Evolutionary conservation across 805 yeast species (phyloP).

Genomic region (Kregervanrija fluxuum): DNA sequence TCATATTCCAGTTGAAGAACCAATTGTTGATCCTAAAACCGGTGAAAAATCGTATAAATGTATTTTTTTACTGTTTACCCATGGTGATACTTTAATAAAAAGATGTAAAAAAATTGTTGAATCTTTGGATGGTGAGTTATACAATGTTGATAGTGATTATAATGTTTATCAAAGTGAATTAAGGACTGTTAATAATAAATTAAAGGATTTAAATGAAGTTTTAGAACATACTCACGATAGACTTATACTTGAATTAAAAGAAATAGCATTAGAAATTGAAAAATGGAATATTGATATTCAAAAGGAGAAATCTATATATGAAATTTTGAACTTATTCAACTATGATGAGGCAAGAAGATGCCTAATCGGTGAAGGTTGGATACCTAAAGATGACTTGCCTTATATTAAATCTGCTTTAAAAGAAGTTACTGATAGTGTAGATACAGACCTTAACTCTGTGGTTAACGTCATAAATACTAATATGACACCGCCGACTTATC

Average conservation of each 20-base stretch:
- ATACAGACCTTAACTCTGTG: conserved; percentile 41
- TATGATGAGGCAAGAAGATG: conserved; percentile 81
- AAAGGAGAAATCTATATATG: conserved; percentile 79
- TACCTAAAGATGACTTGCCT: conserved; percentile 71
- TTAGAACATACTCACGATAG: conserved; percentile 60
- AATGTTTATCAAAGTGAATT: conserved; percentile 39
- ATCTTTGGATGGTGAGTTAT: conserved; percentile 78
- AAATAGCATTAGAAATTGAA: conserved; percentile 67
- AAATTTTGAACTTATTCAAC: conserved; percentile 70
- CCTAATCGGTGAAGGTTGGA: conserved; percentile 94
- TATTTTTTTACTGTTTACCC: conserved; percentile 84
- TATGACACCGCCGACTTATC: conserved; percentile 66
- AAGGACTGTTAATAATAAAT: conserved; percentile 38
- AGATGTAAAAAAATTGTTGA: conserved; percentile 77
- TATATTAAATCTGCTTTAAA: conserved; percentile 60
- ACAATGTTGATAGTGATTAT: conserved; percentile 43
- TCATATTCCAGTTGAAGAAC: conserved; percentile 64
- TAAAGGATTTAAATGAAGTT: conserved; percentile 42
- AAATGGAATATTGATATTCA: conserved; percentile 64
- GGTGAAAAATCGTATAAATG: conserved; percentile 57
- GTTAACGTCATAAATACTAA: conserved; percentile 57
- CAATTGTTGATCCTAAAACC: conserved; percentile 52
- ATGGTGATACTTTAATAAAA: conserved; percentile 65
- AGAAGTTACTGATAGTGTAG: conserved; percentile 48
- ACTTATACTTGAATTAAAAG: conserved; percentile 67